Evolutionary conservation across 768 basidiomycete species (phyloP).

Genomic region (Lactifluus echinatus): DNA sequence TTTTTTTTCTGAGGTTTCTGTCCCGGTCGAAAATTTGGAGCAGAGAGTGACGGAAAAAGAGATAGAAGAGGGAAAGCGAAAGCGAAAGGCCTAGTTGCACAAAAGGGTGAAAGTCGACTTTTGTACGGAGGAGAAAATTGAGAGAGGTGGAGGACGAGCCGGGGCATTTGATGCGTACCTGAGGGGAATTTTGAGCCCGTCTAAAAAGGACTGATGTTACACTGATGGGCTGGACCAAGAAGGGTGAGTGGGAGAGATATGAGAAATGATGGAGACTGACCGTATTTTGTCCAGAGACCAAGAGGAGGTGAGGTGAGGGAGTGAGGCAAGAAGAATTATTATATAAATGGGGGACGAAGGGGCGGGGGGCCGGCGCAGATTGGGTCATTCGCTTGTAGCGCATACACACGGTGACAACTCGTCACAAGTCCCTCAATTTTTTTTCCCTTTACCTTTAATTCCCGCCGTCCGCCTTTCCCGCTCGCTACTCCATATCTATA

Average conservation of each 20-base stretch:
- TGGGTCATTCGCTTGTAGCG: conserved; percentile 14
- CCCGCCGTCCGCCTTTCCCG: neutral
- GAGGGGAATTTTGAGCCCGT: conserved; percentile 67
- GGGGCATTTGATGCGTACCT: conserved; percentile 34
- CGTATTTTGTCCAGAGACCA: conserved; percentile 11
- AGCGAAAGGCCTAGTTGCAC: conserved; percentile 50
- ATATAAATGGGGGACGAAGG: conserved; percentile 14
- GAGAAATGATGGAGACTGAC: conserved; percentile 7
- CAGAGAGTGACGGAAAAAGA: conserved; percentile 33
- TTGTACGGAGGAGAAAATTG: conserved; percentile 15
- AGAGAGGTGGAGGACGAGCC: conserved; percentile 21
- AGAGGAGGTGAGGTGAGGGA: conserved; percentile 9
- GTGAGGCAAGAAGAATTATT: conserved; percentile 10
- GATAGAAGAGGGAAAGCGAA: conserved; percentile 37
- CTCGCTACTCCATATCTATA: neutral
- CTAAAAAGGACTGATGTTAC: conserved; percentile 77
- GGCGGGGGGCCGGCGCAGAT: neutral
- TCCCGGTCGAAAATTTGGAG: conserved; percentile 43
- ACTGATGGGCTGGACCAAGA: conserved; percentile 39
- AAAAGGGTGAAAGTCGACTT: conserved; percentile 45
- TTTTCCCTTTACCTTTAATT: neutral
- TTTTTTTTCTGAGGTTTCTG: conserved; percentile 39
- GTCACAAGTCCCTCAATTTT: conserved; percentile 4
- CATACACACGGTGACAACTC: conserved; percentile 7
- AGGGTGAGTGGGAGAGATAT: conserved; percentile 6